Conservation (phyloP, 352 stramenopile species). For the Thraustochytrium sp. region DNA sequence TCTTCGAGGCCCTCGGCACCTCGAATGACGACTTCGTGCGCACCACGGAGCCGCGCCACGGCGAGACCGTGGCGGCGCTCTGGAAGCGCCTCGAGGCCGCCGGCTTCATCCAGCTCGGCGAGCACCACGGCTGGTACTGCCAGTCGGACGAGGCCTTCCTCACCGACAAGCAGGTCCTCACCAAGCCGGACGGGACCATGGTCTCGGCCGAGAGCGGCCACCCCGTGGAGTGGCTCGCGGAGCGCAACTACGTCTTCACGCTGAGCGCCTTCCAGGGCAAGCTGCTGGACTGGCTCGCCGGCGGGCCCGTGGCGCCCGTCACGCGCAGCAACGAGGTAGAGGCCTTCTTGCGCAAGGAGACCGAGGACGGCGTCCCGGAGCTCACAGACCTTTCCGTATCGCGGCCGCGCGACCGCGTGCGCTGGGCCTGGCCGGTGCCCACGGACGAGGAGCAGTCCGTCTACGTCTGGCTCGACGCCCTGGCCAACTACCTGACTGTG, state of each 20-base stretch:
- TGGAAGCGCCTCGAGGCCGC: slow-evolving; percentile 82
- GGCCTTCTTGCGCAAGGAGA: slow-evolving; percentile 52
- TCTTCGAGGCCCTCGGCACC: slow-evolving; percentile 82
- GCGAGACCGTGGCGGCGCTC: slow-evolving; percentile 71
- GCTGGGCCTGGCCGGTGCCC: slow-evolving; percentile 93
- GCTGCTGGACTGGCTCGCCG: slow-evolving; percentile 80
- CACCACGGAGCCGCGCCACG: slow-evolving; percentile 81
- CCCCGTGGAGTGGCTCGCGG: slow-evolving; percentile 84
- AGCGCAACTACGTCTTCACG: slow-evolving; percentile 98
- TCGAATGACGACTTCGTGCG: slow-evolving; percentile 91
- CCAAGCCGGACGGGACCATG: slow-evolving; percentile 55
- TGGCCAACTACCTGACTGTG: slow-evolving; percentile 96
- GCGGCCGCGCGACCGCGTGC: slow-evolving; percentile 82
- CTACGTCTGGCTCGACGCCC: slow-evolving; percentile 99
- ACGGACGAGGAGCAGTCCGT: slow-evolving; percentile 85
- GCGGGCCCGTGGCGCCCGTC: slow-evolving; percentile 66
- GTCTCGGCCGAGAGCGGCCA: slow-evolving; percentile 79
- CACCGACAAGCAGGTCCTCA: slow-evolving; percentile 91
- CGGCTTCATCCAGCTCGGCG: slow-evolving; percentile 91
- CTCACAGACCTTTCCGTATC: slow-evolving; percentile 94
- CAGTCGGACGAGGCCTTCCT: slow-evolving; percentile 98
- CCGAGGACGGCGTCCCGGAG: slow-evolving; percentile 73
- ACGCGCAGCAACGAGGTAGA: slow-evolving; percentile 82
- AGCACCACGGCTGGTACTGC: slow-evolving; percentile 97
- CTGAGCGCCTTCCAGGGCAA: slow-evolving; percentile 85